Percentiles rank a stretch among this genome's conserved stretches.
Evolutionary conservation across 768 basidiomycete species (phyloP).

Genomic region (Saitozyma podzolica): DNA sequence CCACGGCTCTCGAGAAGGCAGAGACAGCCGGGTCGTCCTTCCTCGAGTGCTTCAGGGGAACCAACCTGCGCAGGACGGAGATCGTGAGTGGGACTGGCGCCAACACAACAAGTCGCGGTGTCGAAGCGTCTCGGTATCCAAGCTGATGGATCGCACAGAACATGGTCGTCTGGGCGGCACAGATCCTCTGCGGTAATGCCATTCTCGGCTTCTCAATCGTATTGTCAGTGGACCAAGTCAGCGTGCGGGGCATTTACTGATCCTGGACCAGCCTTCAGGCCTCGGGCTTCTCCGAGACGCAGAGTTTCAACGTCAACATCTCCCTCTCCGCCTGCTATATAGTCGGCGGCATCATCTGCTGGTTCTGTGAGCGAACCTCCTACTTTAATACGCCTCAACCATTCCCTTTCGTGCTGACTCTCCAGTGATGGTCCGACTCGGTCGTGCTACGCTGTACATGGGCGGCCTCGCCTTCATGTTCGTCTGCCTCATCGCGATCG

Average conservation of each 20-base stretch:
- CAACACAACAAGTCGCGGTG: background rate
- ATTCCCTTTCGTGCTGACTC: background rate
- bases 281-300: conserved; percentile 23
- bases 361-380: conserved; percentile 16
- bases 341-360: conserved; percentile 27
- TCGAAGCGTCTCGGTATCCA: background rate
- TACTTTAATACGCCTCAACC: background rate
- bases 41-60: conserved; percentile 41
- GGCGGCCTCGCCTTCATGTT: conserved; percentile 29
- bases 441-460: conserved; percentile 36
- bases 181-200: conserved; percentile 42
- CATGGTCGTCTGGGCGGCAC: conserved; percentile 41
- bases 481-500: conserved; percentile 22
- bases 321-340: conserved; percentile 27
- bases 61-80: conserved; percentile 43
- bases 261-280: conserved; percentile 10
- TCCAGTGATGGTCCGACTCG: conserved; percentile 19
- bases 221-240: conserved; percentile 10
- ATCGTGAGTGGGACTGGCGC: conserved; percentile 23
- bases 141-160: conserved; percentile 5
- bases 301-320: conserved; percentile 35
- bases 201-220: conserved; percentile 33
- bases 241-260: background rate
- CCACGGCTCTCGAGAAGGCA: conserved; percentile 27
- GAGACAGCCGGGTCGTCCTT: conserved; percentile 29